These are phyloP conservation scores for Phytophthora brassicae DNA, from an alignment of 352 stramenopile species.

Conservation along the genomic window DNA sequence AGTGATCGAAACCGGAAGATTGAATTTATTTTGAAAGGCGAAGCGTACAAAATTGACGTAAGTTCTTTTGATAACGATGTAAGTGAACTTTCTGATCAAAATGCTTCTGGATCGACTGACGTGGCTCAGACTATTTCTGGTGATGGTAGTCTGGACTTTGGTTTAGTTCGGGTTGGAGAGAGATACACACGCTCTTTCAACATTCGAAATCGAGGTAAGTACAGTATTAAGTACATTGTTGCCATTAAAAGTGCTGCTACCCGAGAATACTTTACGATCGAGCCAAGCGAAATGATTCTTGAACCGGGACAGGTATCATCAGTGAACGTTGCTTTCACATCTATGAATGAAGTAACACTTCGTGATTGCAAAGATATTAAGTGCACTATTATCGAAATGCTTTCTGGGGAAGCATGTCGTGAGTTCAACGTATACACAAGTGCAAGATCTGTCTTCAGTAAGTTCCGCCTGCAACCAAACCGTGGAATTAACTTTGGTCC, in stretches of 20 bases:
- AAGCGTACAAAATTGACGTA: conserved; percentile 92
- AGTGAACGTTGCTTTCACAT: conserved; percentile 83
- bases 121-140: conserved; percentile 2
- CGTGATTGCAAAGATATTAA: conserved; percentile 93
- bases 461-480: conserved; percentile 86
- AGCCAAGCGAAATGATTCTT: conserved; percentile 77
- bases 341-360: conserved; percentile 77
- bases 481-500: conserved; percentile 93
- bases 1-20: conserved; percentile 38
- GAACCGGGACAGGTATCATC: conserved; percentile 63
- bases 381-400: conserved; percentile 91
- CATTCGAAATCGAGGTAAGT: conserved; percentile 93
- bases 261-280: conserved; percentile 79
- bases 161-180: conserved; percentile 91
- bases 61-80: conserved; percentile 69
- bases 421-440: conserved; percentile 87
- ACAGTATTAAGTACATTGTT: conserved; percentile 90
- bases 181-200: conserved; percentile 75
- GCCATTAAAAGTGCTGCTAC: conserved; percentile 47
- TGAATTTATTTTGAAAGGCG: conserved; percentile 58
- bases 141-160: conserved; percentile 91
- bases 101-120: background rate
- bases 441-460: conserved; percentile 81
- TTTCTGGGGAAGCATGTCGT: conserved; percentile 88
- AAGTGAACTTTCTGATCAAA: conserved; percentile 11